Percentiles rank a stretch among this genome's conserved stretches.
These are phyloP conservation scores for Penicillium sp. DNA, from an alignment of 2,329 filamentous ascomycete genomes.

Conservation along the genomic window DNA sequence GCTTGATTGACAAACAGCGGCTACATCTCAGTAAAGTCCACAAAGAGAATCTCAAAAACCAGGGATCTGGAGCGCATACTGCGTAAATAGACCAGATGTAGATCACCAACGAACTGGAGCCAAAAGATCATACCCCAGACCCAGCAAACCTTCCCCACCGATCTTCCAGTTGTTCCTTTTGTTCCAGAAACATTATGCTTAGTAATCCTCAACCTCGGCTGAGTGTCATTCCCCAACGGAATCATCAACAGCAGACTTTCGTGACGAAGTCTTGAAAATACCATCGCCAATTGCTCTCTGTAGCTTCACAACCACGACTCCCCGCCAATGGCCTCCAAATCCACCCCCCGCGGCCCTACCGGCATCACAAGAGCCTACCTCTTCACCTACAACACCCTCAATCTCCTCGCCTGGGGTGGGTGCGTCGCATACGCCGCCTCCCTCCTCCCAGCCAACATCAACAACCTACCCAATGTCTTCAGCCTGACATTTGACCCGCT, in stretches of 20 bases:
- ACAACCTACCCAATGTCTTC: slow-evolving; percentile 48
- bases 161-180: background rate
- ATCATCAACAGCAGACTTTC: slow-evolving; percentile 12
- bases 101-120: background rate
- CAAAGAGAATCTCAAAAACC: too few species aligned
- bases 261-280: slow-evolving; percentile 4
- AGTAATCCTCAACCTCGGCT: slow-evolving; percentile 14
- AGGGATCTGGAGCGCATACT: too few species aligned
- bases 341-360: slow-evolving; percentile 33
- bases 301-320: background rate
- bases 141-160: slow-evolving; percentile 4
- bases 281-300: slow-evolving; percentile 6
- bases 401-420: slow-evolving; percentile 73
- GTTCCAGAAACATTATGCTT: slow-evolving; percentile 19
- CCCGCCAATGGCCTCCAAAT: slow-evolving; percentile 19
- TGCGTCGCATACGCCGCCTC: slow-evolving; percentile 71
- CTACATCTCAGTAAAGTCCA: too few species aligned
- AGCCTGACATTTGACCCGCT: slow-evolving; percentile 47
- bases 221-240: slow-evolving; percentile 1
- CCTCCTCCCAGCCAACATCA: slow-evolving; percentile 55
- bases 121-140: slow-evolving; percentile 5
- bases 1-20: background rate
- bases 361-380: slow-evolving; percentile 69
- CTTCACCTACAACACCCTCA: slow-evolving; percentile 80
- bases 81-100: background rate